These are phyloP conservation scores for Metschnikowia lochheadii DNA, from an alignment of 805 yeast genomes.

Conservation along the genomic window DNA sequence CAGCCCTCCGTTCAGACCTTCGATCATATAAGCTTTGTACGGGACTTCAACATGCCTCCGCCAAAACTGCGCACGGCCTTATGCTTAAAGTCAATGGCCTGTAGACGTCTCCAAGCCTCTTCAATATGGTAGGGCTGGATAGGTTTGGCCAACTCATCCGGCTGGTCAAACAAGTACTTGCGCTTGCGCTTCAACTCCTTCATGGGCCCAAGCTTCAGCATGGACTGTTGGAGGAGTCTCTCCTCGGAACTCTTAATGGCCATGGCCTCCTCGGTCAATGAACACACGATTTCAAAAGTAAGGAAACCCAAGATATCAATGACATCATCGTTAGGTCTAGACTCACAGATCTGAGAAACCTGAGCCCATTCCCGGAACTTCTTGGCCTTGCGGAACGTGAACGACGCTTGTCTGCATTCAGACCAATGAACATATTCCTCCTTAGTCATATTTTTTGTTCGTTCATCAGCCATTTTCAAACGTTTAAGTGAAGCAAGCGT, in stretches of 20 bases:
- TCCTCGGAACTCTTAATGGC: slow-evolving; percentile 70
- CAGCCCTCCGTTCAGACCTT: too few relatives aligned
- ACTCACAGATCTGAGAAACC: slow-evolving; percentile 73
- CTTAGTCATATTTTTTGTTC: slow-evolving; percentile 89
- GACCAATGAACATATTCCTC: slow-evolving; percentile 99
- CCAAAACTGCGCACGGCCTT: slow-evolving; percentile 66
- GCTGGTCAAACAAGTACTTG: slow-evolving; percentile 76
- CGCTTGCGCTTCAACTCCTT: slow-evolving; percentile 33
- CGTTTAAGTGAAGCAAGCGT: slow-evolving; percentile 83
- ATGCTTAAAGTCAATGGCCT: slow-evolving; percentile 51
- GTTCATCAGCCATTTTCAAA: slow-evolving; percentile 86
- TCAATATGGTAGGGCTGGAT: slow-evolving; percentile 74
- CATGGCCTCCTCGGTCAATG: slow-evolving; percentile 87
- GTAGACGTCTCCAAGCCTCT: slow-evolving; percentile 85
- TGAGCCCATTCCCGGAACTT: slow-evolving; percentile 97
- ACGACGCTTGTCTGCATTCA: slow-evolving; percentile 95
- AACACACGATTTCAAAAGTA: slow-evolving; percentile 95
- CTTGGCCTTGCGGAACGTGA: slow-evolving; percentile 91
- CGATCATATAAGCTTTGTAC: slow-evolving; percentile 46
- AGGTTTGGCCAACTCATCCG: slow-evolving; percentile 79
- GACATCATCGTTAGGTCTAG: slow-evolving; percentile 93
- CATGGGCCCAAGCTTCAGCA: slow-evolving; percentile 21
- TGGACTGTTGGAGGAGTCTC: slow-evolving; percentile 25
- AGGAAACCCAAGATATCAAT: slow-evolving; percentile 92
- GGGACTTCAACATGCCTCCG: slow-evolving; percentile 58